Evolutionary conservation across 371 early-diverging fungal genomes (phyloP).

Genomic region (Amoeboaphelidium protococcarum): DNA sequence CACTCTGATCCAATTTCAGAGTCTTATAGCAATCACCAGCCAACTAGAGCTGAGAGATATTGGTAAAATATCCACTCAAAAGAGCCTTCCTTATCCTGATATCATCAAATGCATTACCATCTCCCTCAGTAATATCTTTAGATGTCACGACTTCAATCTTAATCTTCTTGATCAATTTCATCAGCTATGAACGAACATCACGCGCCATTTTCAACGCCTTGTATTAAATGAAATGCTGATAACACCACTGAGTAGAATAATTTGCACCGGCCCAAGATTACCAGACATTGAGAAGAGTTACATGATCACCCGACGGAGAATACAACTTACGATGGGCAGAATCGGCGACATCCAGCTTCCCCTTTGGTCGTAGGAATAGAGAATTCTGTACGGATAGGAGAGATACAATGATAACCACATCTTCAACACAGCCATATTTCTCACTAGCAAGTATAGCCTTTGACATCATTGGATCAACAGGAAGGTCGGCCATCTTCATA

Average conservation of each 20-base stretch:
- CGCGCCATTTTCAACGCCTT: constrained; percentile 68
- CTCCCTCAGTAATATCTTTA: constrained; percentile 44
- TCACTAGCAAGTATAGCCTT: constrained; percentile 74
- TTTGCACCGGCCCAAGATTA: constrained; percentile 82
- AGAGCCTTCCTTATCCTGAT: constrained; percentile 50
- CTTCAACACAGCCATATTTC: constrained; percentile 75
- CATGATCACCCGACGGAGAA: constrained; percentile 67
- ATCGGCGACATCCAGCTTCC: constrained; percentile 80
- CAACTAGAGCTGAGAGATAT: constrained; percentile 44
- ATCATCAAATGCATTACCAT: too few species aligned
- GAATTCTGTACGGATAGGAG: constrained; percentile 82
- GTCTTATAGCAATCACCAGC: constrained; percentile 79
- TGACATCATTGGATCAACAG: constrained; percentile 83
- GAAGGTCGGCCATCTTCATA: constrained; percentile 93
- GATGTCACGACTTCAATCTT: constrained; percentile 54
- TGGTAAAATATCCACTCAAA: constrained; percentile 80
- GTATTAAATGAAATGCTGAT: constrained; percentile 81
- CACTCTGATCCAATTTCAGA: constrained; percentile 65
- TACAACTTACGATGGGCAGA: constrained; percentile 63
- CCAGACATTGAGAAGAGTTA: constrained; percentile 75
- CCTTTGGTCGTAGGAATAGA: constrained; percentile 60
- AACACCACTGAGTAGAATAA: constrained; percentile 79
- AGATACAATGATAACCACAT: constrained; percentile 51
- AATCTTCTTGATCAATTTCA: constrained; percentile 68
- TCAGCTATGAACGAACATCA: constrained; percentile 79